Base-by-base conservation (phyloP, 306 rosid genomes). In the Trifolium pratense region DNA sequence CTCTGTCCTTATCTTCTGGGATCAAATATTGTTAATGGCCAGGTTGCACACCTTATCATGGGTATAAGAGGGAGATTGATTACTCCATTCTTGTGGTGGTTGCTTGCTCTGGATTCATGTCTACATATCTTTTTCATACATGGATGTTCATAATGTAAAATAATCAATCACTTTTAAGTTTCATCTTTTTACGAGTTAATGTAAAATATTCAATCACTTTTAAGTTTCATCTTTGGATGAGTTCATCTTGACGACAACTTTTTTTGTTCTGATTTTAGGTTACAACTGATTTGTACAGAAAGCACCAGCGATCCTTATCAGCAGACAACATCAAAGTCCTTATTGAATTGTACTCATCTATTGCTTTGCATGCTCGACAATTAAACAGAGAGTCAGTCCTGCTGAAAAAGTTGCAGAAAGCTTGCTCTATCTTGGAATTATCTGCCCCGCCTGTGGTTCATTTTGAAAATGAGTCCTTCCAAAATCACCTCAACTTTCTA, bases 391-490 rank as follows among this genome's bases (percentile, higher is more conserved):
- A 91, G 66, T 75, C 83, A 56, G 66, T 79, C 73, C 73, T 88
- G 80, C 90, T 84, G 75, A 88, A 87, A 84, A 91, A 94, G 83
- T 89, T 94, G 81, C 91, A 90, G 55, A 91, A 81, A 85, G 87
- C 86, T 37, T 94, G 97, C 79, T 88, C 97, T 58, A 79, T 94
- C 84, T 88, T 94, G n/a, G 99, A 90, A 81, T 82, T 91, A 39
- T 84, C 93, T 56, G 85, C 89, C 74, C 99, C 99, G 0, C 99
- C 99, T n/a, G 78, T 88, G 83, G 96, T 94, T 80, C 99, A 94
- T 87, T 94, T 94, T 25, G 99, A 94, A 89, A 94, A 89, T 6
- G 99, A 94, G 80, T 88, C 99, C 43, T 85, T 86, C 75, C 90
- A 77, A 80, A 89, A 81, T 79, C 82, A 79, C 74, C 97, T 94